Percentiles rank a stretch among this genome's conserved stretches.
These are phyloP conservation scores for Fusarium coffeatum DNA, from an alignment of 2,329 filamentous ascomycete genomes.

Conservation along the genomic window DNA sequence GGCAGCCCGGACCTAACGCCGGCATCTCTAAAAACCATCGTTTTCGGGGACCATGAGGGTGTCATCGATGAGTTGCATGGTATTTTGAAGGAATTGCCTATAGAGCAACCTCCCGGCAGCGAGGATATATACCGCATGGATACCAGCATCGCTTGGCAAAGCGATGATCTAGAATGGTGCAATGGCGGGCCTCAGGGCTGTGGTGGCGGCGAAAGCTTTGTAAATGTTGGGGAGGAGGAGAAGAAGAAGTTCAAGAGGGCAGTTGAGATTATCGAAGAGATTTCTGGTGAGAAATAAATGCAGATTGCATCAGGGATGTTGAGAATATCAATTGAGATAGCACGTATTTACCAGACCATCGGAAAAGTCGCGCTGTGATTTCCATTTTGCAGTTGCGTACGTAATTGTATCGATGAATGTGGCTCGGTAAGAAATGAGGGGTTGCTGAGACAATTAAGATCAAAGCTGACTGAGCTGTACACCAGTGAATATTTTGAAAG, in stretches of 20 bases:
- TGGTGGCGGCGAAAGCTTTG: background rate
- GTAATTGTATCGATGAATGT: too few relatives aligned
- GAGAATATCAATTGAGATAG: too few relatives aligned
- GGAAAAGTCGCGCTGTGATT: too few relatives aligned
- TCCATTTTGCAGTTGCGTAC: too few relatives aligned
- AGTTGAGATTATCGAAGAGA: background rate
- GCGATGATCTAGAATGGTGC: background rate
- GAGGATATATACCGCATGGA: background rate
- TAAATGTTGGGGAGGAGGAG: accelerated
- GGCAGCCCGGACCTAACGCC: background rate
- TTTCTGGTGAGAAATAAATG: background rate
- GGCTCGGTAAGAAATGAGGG: too few relatives aligned
- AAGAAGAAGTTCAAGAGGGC: background rate
- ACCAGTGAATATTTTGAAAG: too few relatives aligned
- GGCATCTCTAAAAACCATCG: accelerated
- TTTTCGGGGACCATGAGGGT: background rate
- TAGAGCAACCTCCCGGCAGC: background rate
- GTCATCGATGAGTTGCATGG: background rate
- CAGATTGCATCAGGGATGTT: too few relatives aligned
- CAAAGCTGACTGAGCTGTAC: too few relatives aligned
- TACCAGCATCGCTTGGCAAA: background rate
- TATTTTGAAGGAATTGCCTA: background rate
- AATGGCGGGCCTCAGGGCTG: background rate
- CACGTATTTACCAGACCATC: too few relatives aligned
- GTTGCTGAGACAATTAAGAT: too few relatives aligned